Base-by-base conservation (phyloP, 1,139 yeast species). In the Kurtzmaniella natalensis region DNA sequence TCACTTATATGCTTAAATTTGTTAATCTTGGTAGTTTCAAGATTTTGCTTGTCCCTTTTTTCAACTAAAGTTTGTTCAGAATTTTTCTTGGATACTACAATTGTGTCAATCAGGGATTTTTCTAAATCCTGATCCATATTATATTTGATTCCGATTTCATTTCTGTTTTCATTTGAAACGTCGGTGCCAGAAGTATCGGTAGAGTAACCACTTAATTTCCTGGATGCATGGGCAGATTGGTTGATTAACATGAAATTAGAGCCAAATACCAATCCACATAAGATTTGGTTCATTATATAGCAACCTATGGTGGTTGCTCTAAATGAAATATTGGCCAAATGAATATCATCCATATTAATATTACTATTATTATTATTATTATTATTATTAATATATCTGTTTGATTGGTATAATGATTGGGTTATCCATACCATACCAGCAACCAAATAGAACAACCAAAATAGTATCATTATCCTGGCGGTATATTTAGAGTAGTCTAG, bases 61-160 rank as follows among this genome's bases (percentile, higher is more conserved):
- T 37, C 47, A 7, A 42, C 37, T 8, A 44, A 36, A 1, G 50
- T 44, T 25, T 38, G 27, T 17, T 43, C 47, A 1, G 48, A 46
- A 1, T 33, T 27, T 30, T 46, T 43, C 18, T 44, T 45, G 27
- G 32, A 21, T 4, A 40, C 33, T 13, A 26, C 29, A 19, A 35
- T 28, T 7, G 29, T 26, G 16, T 26, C 29, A 10, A 17, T 8
- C 29, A 26, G 39, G n/a, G 19, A 18, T 9, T 32, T n/a, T 10
- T 25, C 33, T 21, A 24, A 11, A 19, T 26, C 25, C 14, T 23
- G 26, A 11, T 23, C 26, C 4, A 34, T 8, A 18, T 28, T 23
- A 5, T 25, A 25, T 25, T 33, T 31, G 10, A 33, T 24, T 8
- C 24, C 32, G 10, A 15, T 10, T 18, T 20, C 23, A 10, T 24